Conservation (phyloP, 192 early-diverging fungal genomes). For the Spizellomyces punctatus region DNA sequence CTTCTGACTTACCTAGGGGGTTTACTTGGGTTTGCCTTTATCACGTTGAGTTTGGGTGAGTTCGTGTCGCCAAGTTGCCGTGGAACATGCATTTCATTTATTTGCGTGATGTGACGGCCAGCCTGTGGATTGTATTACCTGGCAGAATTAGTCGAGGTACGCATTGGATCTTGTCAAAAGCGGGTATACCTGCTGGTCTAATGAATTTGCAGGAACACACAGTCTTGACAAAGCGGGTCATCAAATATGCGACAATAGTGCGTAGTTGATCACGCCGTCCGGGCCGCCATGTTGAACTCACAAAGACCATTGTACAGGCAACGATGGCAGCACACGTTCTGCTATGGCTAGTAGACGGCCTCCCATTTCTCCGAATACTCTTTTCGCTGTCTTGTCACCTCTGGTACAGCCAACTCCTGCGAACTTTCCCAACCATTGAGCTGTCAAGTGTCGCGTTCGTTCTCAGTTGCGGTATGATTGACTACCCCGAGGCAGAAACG, state of each 20-base stretch:
- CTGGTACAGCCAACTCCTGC: slow-evolving; percentile 79
- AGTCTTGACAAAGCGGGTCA: slow-evolving; percentile 73
- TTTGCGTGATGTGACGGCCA: slow-evolving; percentile 28
- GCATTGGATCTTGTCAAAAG: not conserved
- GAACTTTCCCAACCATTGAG: slow-evolving; percentile 82
- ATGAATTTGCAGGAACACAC: slow-evolving; percentile 74
- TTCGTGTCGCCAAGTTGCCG: not conserved
- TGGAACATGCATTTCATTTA: slow-evolving; percentile 15
- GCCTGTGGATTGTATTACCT: slow-evolving; percentile 87
- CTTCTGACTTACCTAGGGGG: slow-evolving; percentile 42
- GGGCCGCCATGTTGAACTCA: slow-evolving; percentile 16
- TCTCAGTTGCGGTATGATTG: slow-evolving; percentile 71
- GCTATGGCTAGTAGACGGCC: slow-evolving; percentile 76
- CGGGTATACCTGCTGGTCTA: not conserved
- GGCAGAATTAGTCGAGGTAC: slow-evolving; percentile 60
- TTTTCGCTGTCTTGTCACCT: slow-evolving; percentile 78
- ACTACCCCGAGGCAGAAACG: not conserved
- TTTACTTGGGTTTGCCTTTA: slow-evolving; percentile 45
- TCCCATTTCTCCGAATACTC: slow-evolving; percentile 68
- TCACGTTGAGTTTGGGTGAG: slow-evolving; percentile 46
- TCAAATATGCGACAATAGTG: slow-evolving; percentile 58
- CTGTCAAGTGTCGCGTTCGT: slow-evolving; percentile 76
- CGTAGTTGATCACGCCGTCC: not conserved
- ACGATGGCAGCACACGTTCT: slow-evolving; percentile 69
- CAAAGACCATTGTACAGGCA: slow-evolving; percentile 35